phyloP scores from a whole-genome alignment of 2,329 filamentous ascomycete species.

The Spiromastix sp. region DNA sequence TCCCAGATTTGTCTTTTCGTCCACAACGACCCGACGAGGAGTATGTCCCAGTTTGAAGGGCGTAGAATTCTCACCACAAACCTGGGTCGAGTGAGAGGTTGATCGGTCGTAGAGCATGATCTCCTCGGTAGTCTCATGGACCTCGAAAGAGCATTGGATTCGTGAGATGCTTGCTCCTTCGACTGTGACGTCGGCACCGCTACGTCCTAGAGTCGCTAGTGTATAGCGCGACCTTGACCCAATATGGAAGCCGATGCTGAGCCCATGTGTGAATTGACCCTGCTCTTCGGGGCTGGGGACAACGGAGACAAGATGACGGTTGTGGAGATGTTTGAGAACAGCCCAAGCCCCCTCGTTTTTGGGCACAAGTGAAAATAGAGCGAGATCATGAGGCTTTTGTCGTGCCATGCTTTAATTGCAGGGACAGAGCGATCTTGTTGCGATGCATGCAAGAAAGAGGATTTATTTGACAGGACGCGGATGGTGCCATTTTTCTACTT shows the following conservation, averaged over 20 bases:
- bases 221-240: constrained; percentile 4
- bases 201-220: constrained; percentile 10
- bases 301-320: constrained; percentile 5
- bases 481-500: too few relatives aligned
- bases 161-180: constrained; percentile 10
- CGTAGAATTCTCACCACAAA: constrained; percentile 10
- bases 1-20: constrained; percentile 8
- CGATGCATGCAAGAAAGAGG: too few relatives aligned
- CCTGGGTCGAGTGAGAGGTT: constrained; percentile 9
- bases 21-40: constrained; percentile 12
- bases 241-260: constrained; percentile 7
- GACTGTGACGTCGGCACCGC: constrained; percentile 10
- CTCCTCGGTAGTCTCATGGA: constrained; percentile 6
- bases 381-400: constrained; percentile 4
- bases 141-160: constrained; percentile 15
- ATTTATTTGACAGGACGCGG: too few relatives aligned
- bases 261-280: background rate
- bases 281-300: too few relatives aligned
- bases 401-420: too few relatives aligned
- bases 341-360: background rate
- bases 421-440: too few relatives aligned
- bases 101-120: constrained; percentile 13
- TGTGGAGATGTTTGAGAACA: constrained; percentile 7
- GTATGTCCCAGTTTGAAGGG: constrained; percentile 10
- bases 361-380: constrained; percentile 8